Base-by-base conservation (phyloP, 2,329 filamentous ascomycete genomes). In the Tolypocladium paradoxum region DNA sequence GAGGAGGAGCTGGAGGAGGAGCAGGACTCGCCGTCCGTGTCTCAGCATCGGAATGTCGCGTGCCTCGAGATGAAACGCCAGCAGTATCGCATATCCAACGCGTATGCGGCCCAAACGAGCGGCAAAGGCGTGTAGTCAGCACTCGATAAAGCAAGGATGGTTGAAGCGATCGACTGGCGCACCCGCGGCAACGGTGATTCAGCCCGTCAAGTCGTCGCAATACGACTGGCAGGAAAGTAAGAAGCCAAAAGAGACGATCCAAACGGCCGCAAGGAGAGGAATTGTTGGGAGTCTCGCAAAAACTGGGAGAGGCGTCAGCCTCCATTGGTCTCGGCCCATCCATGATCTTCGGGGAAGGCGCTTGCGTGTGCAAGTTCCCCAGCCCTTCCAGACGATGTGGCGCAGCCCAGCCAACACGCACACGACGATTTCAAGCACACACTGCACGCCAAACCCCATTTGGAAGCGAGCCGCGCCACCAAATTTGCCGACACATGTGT, bases 41-140 rank as follows among this genome's bases (percentile, higher is more conserved):
- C 56, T 58, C 58, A 57, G 58, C 64, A 67, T 66, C 55, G 61
- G 58, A 55, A 57, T 49, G 45, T 20, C 29, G 43, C 36, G 37
- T 35, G n/a, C 31, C 8, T 36, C 29, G 24, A 27, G 14, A 27
- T 47, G 45, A 33, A 20, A 22, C 33, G 22, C 14, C 40, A 5
- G 20, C 14, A 16, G 1, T 11, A 29, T 29, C 40, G 40, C 40
- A 45, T 29, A n/a, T 45, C 40, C 40, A 31, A 31, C n/a, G 8
- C 29, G 33, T 16, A 34, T 16, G 14, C 33, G 24, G n/a, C 16
- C 27, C 24, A 9, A 45, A 45, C 29, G 40, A 45, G 40, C 40
- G 40, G 24, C 33, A 34, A 16, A 4, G 12, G 33, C 33, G 12
- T 14, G 33, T 0, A 16, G 16, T 1, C 18, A 5, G 16, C 7